These are phyloP conservation scores for Trametes pubescens DNA, from an alignment of 1,284 basidiomycete species.

Conservation along the genomic window DNA sequence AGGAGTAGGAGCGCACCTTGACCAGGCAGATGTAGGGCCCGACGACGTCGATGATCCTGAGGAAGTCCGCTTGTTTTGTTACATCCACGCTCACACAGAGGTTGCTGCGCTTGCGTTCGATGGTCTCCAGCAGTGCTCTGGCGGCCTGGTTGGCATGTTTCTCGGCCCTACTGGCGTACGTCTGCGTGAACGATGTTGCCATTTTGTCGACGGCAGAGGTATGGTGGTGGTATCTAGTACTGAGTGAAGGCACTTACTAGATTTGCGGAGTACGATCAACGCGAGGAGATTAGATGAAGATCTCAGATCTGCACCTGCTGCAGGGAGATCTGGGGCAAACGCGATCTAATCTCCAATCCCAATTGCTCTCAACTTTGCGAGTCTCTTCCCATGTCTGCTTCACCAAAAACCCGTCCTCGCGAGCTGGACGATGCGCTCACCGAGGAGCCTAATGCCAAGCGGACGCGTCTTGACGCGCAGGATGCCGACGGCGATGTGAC, in stretches of 20 bases:
- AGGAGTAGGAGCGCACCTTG: constrained; percentile 66
- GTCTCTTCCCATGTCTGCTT: constrained; percentile 36
- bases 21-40: constrained; percentile 92
- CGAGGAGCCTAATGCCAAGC: constrained; percentile 60
- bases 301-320: background rate
- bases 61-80: constrained; percentile 80
- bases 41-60: constrained; percentile 89
- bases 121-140: constrained; percentile 79
- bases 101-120: constrained; percentile 91
- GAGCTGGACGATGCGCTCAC: constrained; percentile 60
- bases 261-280: background rate
- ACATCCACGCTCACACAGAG: constrained; percentile 97
- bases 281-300: constrained; percentile 23
- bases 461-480: constrained; percentile 55
- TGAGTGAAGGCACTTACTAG: background rate
- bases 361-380: background rate
- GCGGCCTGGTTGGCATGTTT: constrained; percentile 80
- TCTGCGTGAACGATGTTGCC: constrained; percentile 51
- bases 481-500: constrained; percentile 25
- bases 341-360: constrained; percentile 27
- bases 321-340: constrained; percentile 3
- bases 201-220: constrained; percentile 39
- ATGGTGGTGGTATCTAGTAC: no score
- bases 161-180: constrained; percentile 73
- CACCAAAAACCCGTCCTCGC: constrained; percentile 46